Base-by-base conservation (phyloP, 2,329 filamentous ascomycete genomes). In the Fusarium temperatum region DNA sequence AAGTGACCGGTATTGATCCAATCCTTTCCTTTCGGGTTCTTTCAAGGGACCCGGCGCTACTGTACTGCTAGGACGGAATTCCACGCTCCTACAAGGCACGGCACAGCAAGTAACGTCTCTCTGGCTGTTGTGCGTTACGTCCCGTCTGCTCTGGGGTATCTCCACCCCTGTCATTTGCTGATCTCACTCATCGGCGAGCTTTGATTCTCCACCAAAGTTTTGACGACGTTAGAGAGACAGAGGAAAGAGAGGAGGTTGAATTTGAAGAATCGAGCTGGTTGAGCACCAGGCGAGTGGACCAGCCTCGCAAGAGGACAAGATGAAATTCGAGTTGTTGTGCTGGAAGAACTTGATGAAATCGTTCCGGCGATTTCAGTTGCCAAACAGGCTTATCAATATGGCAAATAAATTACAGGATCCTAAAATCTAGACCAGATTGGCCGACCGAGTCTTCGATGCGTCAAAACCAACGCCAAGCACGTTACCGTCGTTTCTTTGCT, bases 1-100 rank as follows among this genome's bases (percentile, higher is more conserved):
- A 64, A 72, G 61, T 66, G 51, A 55, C 66, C 70, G 70, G 73
- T 67, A 75, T 69, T 70, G 67, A 61, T 63, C 63, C 44, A 51
- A 41, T 68, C 50, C 42, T 45, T 59, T 69, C 39, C 57, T 57
- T 53, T 70, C 60, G 65, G 65, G 48, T 59, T 60, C 53, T 63
- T 67, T 56, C 48, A 63, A 48, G 48, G 53, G 66, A 60, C 53
- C 51, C 66, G 53, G 39, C 28, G 51, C 68, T 65, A 32, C 56
- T 53, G 36, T 54, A 28, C 51, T 28, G 36, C 22, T 36, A 47
- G 53, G 69, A 72, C 53, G 51, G 45, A 45, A 64, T 62, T 47
- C 47, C 36, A 53, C 63, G 48, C 48, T 35, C 38, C 69, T 65
- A 51, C 50, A 66, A 32, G 38, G 50, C 58, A 64, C 64, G 41